Evolutionary conservation across 805 yeast genomes (phyloP).

Genomic region (Suhomyces pyralidae): DNA sequence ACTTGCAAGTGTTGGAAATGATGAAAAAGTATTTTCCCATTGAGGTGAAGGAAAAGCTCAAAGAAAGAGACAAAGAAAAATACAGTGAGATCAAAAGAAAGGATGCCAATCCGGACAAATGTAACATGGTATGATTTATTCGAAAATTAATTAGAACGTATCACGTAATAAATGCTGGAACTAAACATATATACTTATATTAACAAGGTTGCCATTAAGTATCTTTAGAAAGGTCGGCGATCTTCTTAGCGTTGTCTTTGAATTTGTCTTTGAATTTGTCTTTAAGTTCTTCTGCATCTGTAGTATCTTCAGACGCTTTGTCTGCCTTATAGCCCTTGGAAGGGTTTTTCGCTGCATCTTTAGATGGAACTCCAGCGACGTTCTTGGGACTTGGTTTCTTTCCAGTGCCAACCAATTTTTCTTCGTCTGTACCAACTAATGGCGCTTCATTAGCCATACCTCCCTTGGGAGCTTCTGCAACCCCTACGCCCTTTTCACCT

Average conservation of each 20-base stretch:
- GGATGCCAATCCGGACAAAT: slow-evolving; percentile 14
- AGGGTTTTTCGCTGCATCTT: not conserved
- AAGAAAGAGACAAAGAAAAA: slow-evolving; percentile 45
- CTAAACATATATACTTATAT: not conserved
- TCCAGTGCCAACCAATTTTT: slow-evolving; percentile 20
- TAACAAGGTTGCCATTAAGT: not conserved
- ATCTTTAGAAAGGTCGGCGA: not conserved
- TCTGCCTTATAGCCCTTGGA: slow-evolving; percentile 13
- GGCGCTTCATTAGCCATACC: slow-evolving; percentile 47
- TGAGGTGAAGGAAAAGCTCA: slow-evolving; percentile 62
- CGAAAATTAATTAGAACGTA: not conserved
- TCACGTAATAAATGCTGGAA: not conserved
- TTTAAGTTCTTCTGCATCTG: not conserved
- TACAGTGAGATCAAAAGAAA: slow-evolving; percentile 29
- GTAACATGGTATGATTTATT: slow-evolving; percentile 12
- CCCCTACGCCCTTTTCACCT: slow-evolving; percentile 39
- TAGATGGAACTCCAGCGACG: not conserved
- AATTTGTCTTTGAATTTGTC: not conserved
- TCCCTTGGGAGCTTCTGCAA: slow-evolving; percentile 45
- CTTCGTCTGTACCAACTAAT: slow-evolving; percentile 41
- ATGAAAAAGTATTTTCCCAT: slow-evolving; percentile 62
- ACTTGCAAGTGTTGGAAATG: slow-evolving; percentile 47
- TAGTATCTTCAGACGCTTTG: slow-evolving; percentile 3
- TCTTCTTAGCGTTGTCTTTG: not conserved
- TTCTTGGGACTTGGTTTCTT: slow-evolving; percentile 8